Conservation (phyloP, 2,329 filamentous ascomycete genomes). For the Nemania diffusa region DNA sequence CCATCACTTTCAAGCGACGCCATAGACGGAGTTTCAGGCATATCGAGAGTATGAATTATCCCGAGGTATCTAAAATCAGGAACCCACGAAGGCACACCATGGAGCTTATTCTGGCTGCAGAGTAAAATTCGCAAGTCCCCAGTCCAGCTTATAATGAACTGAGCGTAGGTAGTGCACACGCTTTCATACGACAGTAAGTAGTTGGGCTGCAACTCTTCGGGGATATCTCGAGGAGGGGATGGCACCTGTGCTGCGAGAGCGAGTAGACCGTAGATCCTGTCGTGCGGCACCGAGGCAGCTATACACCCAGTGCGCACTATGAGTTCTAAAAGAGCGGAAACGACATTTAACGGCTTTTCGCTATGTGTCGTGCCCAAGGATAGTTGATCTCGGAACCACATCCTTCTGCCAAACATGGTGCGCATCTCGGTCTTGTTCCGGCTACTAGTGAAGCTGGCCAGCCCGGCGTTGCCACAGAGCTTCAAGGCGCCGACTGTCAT, state of each 20-base stretch:
- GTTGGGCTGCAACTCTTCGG: background rate
- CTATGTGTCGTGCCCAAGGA: background rate
- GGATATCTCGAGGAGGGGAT: background rate
- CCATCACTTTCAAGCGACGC: background rate
- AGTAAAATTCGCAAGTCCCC: constrained; percentile 20
- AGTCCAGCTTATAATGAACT: constrained; percentile 1
- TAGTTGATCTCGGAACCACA: background rate
- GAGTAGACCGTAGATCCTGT: background rate
- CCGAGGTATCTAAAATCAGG: constrained; percentile 1
- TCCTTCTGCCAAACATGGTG: background rate
- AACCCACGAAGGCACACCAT: background rate
- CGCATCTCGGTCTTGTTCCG: background rate
- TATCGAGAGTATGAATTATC: constrained; percentile 1
- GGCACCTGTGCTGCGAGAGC: background rate
- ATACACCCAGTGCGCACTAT: background rate
- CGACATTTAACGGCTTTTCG: background rate
- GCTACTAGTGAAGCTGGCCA: background rate
- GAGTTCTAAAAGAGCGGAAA: background rate
- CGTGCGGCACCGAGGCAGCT: background rate
- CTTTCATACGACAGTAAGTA: background rate
- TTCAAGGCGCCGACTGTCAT: background rate
- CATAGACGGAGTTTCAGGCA: background rate
- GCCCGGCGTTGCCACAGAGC: background rate
- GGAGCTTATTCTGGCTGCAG: constrained; percentile 6
- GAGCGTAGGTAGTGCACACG: background rate